These are phyloP conservation scores for Trichosporon faecale DNA, from an alignment of 1,284 basidiomycete species.

Conservation along the genomic window DNA sequence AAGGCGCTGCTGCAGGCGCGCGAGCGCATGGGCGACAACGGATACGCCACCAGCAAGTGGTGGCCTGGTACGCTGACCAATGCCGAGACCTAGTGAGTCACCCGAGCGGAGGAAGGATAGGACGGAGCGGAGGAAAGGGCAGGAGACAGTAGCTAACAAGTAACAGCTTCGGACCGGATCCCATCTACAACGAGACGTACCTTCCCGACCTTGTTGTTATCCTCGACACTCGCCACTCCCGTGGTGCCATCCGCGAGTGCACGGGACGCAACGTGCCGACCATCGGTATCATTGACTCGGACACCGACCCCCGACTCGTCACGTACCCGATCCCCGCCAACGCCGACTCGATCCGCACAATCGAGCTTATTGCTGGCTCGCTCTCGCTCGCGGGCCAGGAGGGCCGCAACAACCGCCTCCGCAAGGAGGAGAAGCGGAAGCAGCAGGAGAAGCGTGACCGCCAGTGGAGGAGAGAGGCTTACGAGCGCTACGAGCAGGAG, in stretches of 20 bases:
- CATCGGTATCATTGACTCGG: slow-evolving; percentile 86
- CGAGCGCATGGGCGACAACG: slow-evolving; percentile 67
- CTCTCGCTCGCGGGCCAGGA: slow-evolving; percentile 87
- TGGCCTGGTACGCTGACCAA: slow-evolving; percentile 92
- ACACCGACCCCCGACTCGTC: slow-evolving; percentile 91
- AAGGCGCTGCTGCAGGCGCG: slow-evolving; percentile 75
- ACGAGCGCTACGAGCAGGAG: neutral
- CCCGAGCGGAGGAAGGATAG: neutral
- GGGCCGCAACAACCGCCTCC: slow-evolving; percentile 54
- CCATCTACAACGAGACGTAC: slow-evolving; percentile 61
- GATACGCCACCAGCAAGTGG: slow-evolving; percentile 86
- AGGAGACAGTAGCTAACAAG: neutral
- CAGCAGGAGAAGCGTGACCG: slow-evolving; percentile 7
- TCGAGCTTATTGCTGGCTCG: slow-evolving; percentile 85
- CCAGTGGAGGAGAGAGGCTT: slow-evolving; percentile 8
- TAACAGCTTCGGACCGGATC: slow-evolving; percentile 60
- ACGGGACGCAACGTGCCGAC: slow-evolving; percentile 79
- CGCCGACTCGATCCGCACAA: slow-evolving; percentile 71
- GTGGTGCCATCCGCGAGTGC: slow-evolving; percentile 80
- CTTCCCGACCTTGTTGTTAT: slow-evolving; percentile 84
- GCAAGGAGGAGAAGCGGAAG: slow-evolving; percentile 7
- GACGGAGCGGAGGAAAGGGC: too few relatives aligned
- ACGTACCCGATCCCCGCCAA: slow-evolving; percentile 99
- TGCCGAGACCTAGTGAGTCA: slow-evolving; percentile 63
- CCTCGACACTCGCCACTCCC: slow-evolving; percentile 80